Percentiles rank a stretch among this genome's conserved stretches.
phyloP scores from a whole-genome alignment of 345 rosid genomes.

The Pelargonium nanum region DNA sequence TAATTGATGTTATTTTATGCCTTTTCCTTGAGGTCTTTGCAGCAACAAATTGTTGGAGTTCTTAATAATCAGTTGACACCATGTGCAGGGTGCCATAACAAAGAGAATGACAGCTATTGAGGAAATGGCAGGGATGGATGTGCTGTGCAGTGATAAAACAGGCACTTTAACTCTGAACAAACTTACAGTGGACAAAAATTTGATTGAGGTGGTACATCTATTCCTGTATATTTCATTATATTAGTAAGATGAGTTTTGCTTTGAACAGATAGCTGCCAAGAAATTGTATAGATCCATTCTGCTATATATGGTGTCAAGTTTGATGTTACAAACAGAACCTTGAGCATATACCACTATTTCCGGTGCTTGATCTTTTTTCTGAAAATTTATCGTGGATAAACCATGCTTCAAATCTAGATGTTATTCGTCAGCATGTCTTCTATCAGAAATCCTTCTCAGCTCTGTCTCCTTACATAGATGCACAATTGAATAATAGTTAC shows the following conservation, averaged over 20 bases:
- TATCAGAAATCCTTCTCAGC: neutral
- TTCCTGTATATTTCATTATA: neutral
- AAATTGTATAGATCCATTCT: too few relatives aligned
- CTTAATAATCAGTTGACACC: neutral
- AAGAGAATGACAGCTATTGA: slow-evolving; percentile 96
- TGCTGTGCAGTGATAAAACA: slow-evolving; percentile 88
- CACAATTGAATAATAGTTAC: neutral
- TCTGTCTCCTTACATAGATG: neutral
- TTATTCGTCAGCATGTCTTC: neutral
- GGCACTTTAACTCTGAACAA: slow-evolving; percentile 90
- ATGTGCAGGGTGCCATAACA: slow-evolving; percentile 68
- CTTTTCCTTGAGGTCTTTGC: neutral
- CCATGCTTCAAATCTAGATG: too few relatives aligned
- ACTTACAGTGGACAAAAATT: slow-evolving; percentile 66
- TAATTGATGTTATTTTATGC: neutral
- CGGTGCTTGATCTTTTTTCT: neutral
- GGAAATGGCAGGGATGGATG: slow-evolving; percentile 99
- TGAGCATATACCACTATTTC: too few relatives aligned
- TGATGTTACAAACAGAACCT: neutral
- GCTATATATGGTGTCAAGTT: neutral
- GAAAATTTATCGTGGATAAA: neutral
- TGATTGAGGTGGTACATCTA: slow-evolving; percentile 55
- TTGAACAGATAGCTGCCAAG: too few relatives aligned
- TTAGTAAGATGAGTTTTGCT: neutral
- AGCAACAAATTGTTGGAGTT: neutral